These are phyloP conservation scores for Strigomonas culicis DNA, from an alignment of 208 protist genomes.

Conservation along the genomic window DNA sequence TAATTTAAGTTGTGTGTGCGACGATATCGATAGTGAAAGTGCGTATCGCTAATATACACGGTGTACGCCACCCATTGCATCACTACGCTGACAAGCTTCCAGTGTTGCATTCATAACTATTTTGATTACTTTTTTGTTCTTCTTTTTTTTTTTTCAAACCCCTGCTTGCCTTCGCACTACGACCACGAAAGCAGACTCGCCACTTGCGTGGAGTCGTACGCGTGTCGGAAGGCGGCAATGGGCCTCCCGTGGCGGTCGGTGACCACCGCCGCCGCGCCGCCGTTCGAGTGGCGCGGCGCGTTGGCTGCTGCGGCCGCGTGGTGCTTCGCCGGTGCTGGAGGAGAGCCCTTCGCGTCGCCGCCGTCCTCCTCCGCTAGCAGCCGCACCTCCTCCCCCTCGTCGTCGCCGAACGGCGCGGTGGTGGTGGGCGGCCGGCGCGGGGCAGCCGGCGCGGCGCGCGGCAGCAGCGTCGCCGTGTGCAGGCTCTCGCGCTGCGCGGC, in stretches of 20 bases:
- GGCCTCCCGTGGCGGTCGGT: background rate
- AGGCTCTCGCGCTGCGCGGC: background rate
- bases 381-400: background rate
- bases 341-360: background rate
- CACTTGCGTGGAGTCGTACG: conserved; percentile 18
- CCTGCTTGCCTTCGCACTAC: background rate
- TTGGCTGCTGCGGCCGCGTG: background rate
- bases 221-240: too few species aligned
- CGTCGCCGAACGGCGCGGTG: conserved; percentile 12
- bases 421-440: background rate
- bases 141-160: conserved; percentile 7
- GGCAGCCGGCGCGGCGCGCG: too few species aligned
- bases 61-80: too few species aligned
- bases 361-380: conserved; percentile 5
- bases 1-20: conserved; percentile 1
- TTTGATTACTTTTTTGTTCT: background rate
- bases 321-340: background rate
- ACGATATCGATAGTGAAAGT: too few species aligned
- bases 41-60: too few species aligned
- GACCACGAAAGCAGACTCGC: background rate
- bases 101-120: too few species aligned
- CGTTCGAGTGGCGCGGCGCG: background rate
- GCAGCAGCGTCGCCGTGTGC: background rate
- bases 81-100: too few species aligned
- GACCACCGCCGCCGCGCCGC: background rate